phyloP scores from a whole-genome alignment of 73 alveolate genomes.

The Paraurostyla sp. region DNA sequence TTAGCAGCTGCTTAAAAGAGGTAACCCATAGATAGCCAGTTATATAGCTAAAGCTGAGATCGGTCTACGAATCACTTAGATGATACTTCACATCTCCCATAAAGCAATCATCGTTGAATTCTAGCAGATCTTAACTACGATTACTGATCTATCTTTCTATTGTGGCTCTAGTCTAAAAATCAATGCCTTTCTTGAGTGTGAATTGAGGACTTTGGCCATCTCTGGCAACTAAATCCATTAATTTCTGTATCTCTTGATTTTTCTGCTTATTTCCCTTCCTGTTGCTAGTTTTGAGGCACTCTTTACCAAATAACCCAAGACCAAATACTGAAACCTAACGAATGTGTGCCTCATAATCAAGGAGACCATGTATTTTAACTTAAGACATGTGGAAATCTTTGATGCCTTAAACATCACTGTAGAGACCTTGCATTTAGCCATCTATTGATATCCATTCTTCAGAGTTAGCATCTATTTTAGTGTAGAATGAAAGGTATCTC shows the following conservation, averaged over 20 bases:
- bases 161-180: not conserved
- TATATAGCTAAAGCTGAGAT: not conserved
- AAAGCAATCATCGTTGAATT: not conserved
- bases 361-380: conserved; percentile 5
- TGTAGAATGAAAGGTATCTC: conserved; percentile 9
- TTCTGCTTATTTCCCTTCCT: not conserved
- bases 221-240: not conserved
- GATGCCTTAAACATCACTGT: conserved; percentile 8
- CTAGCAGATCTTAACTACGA: not conserved
- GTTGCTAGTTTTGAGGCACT: not conserved
- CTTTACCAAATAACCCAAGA: conserved; percentile 6
- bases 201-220: conserved; percentile 24
- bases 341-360: conserved; percentile 4
- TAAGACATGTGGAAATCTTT: conserved; percentile 5
- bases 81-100: not conserved
- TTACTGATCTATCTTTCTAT: conserved; percentile 10
- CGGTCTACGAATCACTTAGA: no score
- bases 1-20: not conserved
- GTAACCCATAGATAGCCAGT: conserved; percentile 27
- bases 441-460: conserved; percentile 23
- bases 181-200: not conserved
- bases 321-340: not conserved
- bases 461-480: conserved; percentile 14
- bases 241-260: not conserved
- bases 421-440: conserved; percentile 22